Base-by-base conservation (phyloP, 352 stramenopile species). In the Globisporangium camurandrum region DNA sequence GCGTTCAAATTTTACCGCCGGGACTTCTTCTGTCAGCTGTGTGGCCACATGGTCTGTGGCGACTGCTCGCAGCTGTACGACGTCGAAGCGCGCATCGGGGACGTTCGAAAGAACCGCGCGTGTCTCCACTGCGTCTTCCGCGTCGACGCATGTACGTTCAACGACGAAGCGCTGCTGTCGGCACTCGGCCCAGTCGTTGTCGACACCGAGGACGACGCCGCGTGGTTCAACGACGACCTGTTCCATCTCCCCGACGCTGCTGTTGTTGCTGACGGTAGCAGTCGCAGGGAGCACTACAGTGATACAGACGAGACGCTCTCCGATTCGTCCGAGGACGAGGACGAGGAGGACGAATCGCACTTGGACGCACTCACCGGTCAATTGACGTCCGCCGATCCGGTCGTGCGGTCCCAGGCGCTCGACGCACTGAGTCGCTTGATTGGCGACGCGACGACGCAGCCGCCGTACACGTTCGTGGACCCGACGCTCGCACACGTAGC, bases 11-110 rank as follows among this genome's bases (percentile, higher is more conserved):
- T 82, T 48, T 74, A 68, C 36, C 67, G 67, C n/a, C 55, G 58
- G 22, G 67, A 78, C 43, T 66, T 67, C 27, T 78, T 75, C 51
- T 82, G 70, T 56, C 62, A 82, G 51, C 57, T 82, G 19, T 82
- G 70, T 46, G 70, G 70, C 12, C 57, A 78, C 48, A 65, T 64
- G 38, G 60, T 65, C 20, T 82, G 70, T 43, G 33, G 50, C 4
- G 67, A 75, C 28, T 82, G 70, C 55, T 78, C 67, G 31, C 44
- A 64, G 28, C 38, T 68, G 11, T 69, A 72, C 38, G 67, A 78
- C 11, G 70, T 78, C 16, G 70, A 82, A 39, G 45, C 59, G 20
- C 54, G 58, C 22, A 47, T 69, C 22, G 70, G 70, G 20, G 57
- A 69, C 12, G 36, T 78, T 12, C 62, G 62, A 34, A 60, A 69